A percentile compares a stretch with the other conserved stretches of the same genome.
These are phyloP conservation scores for Populus hybrid DNA, from an alignment of 441 rosid species.

Conservation along the genomic window DNA sequence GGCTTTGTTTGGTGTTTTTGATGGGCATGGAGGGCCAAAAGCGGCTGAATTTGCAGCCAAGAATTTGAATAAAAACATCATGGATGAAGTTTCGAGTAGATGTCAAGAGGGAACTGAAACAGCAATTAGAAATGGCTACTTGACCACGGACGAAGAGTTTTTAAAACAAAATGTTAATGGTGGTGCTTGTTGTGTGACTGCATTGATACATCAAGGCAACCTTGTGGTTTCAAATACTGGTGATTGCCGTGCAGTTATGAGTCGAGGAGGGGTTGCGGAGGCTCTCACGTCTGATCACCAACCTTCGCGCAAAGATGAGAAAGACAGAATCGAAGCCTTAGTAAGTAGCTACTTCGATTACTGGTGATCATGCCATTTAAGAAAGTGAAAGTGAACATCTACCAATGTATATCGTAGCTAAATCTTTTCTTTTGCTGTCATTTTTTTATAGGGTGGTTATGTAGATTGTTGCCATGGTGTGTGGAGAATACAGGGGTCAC, in stretches of 20 bases:
- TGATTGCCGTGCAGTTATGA: slow-evolving; percentile 89
- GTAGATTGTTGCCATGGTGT: slow-evolving; percentile 64
- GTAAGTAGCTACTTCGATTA: slow-evolving; percentile 30
- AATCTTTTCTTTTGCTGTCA: neutral
- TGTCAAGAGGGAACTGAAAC: slow-evolving; percentile 32
- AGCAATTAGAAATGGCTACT: slow-evolving; percentile 61
- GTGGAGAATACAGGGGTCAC: slow-evolving; percentile 87
- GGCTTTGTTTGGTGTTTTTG: slow-evolving; percentile 25
- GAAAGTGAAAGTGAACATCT: neutral
- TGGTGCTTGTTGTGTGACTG: slow-evolving; percentile 87
- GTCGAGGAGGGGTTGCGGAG: slow-evolving; percentile 63
- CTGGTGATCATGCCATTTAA: neutral
- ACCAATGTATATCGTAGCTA: neutral
- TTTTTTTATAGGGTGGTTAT: slow-evolving; percentile 70
- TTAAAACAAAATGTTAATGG: slow-evolving; percentile 49
- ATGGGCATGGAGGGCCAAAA: slow-evolving; percentile 23
- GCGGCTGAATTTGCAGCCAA: slow-evolving; percentile 18
- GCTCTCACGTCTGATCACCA: slow-evolving; percentile 81
- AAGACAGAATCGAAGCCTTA: slow-evolving; percentile 56
- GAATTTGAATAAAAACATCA: slow-evolving; percentile 15
- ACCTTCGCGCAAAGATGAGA: slow-evolving; percentile 69
- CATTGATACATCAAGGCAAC: slow-evolving; percentile 58
- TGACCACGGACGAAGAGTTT: slow-evolving; percentile 65
- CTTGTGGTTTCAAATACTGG: slow-evolving; percentile 78
- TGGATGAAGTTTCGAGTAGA: slow-evolving; percentile 30